Evolutionary conservation across 345 rosid genomes (phyloP), one percentile per base, ranked within the genome.

Genomic region (Eutrema japonicum): DNA sequence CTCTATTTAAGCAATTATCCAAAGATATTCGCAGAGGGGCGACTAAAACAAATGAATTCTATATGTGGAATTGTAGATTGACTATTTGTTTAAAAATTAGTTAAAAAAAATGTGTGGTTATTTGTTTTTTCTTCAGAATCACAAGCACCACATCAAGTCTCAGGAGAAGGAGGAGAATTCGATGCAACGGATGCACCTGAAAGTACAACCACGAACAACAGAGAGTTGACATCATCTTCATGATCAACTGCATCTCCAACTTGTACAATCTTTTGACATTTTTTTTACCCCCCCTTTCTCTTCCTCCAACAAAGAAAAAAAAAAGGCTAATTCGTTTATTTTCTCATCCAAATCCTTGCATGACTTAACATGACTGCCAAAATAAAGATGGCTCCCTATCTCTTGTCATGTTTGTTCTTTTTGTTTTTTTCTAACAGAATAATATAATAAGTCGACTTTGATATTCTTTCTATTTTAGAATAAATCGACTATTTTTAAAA

Each of bases 191-290:
- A 51, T 45, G 67, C 66, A 71, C 76, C 68, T 77, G 80, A 71
- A 64, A 57, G 64, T 77, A 65, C 63, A 50, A 70, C 58, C 4
- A 63, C 45, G 46, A 69, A 48, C 64, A 60, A 3, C 72, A 48
- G 42, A 71, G 72, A 71, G 12, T 49, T 49, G 54, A 64, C 56
- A 29, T 56, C 76, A 56, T 71, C 76, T 33, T 58, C 76, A 16
- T 63, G 76, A 71, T 71, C 74, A 60, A 33, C 48, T 41, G 10
- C 59, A 38, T 33, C 68, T 50, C 16, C 70, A 69, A 46, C 18
- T 77, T 64, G 72, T 58, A 77, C 76, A 76, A 70, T 50, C 72
- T 77, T 56, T 58, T 58, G 67, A 71, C 80, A 77, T 57, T 71
- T 33, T 70, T 58, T 70, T 58, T 40, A 42, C 57, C 45, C 47